These are phyloP conservation scores for Arabidopsis hybrid DNA, from an alignment of 441 rosid species.

Conservation along the genomic window DNA sequence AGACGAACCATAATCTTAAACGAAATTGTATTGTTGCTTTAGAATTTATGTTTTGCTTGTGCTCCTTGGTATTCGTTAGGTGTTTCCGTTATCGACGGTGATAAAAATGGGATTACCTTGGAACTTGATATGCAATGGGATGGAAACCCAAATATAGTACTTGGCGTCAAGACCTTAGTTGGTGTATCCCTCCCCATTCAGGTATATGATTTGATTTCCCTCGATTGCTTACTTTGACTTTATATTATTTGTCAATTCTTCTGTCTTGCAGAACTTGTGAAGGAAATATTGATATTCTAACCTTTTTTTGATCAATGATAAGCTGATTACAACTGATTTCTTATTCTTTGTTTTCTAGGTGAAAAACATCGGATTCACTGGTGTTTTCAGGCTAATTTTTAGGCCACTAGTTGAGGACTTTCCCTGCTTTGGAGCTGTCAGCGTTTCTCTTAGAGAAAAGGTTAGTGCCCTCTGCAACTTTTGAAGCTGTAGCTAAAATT, in stretches of 20 bases:
- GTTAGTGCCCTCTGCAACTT: conserved; percentile 47
- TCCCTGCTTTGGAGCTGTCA: conserved; percentile 98
- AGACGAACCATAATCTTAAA: neutral
- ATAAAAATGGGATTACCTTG: conserved; percentile 58
- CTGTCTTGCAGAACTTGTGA: conserved; percentile 20
- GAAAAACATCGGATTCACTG: conserved; percentile 91
- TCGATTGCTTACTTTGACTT: conserved; percentile 19
- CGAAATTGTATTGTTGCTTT: neutral
- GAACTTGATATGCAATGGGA: conserved; percentile 86
- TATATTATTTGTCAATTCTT: neutral
- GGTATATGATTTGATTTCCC: conserved; percentile 45
- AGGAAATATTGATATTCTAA: neutral
- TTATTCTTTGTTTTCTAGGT: conserved; percentile 60
- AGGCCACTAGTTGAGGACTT: conserved; percentile 93
- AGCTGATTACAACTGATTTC: conserved; percentile 21
- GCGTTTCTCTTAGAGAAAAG: conserved; percentile 88
- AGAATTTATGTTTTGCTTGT: conserved; percentile 32
- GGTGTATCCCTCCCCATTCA: conserved; percentile 77
- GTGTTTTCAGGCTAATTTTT: conserved; percentile 98
- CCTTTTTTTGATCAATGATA: conserved; percentile 12
- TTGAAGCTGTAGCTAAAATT: conserved; percentile 19
- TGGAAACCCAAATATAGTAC: conserved; percentile 70
- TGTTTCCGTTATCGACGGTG: conserved; percentile 64
- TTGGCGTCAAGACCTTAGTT: conserved; percentile 71
- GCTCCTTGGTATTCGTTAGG: conserved; percentile 48